phyloP scores from a whole-genome alignment of 2,329 filamentous ascomycete species.

The Cladosporium sp. region DNA sequence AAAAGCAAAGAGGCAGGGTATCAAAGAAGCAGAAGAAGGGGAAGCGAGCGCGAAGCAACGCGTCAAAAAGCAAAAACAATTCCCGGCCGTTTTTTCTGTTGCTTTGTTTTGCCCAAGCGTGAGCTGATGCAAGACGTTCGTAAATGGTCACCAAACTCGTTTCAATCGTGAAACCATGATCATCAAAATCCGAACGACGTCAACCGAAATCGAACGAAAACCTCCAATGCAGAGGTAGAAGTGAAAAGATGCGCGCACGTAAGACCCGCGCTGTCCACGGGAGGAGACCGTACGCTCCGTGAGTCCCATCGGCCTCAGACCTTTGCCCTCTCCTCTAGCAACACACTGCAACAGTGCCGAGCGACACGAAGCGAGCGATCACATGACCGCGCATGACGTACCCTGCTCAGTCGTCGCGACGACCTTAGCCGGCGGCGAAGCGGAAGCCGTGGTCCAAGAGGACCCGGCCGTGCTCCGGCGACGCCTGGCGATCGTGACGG shows the following conservation, averaged over 20 bases:
- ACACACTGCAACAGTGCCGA: slow-evolving; percentile 3
- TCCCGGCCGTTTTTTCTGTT: neutral
- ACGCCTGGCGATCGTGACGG: neutral
- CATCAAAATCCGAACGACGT: too few species aligned
- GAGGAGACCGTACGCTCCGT: slow-evolving; percentile 24
- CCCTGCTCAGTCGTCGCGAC: slow-evolving; percentile 3
- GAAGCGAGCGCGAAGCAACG: neutral
- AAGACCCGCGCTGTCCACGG: slow-evolving; percentile 23
- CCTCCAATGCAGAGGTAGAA: slow-evolving; percentile 1
- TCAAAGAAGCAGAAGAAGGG: neutral
- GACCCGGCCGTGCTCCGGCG: slow-evolving; percentile 4
- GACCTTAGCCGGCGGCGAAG: slow-evolving; percentile 3
- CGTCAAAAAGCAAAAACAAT: neutral
- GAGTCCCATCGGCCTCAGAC: slow-evolving; percentile 14
- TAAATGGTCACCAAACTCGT: too few species aligned
- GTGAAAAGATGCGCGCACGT: slow-evolving; percentile 18
- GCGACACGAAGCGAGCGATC: slow-evolving; percentile 9
- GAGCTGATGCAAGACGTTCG: too few species aligned
- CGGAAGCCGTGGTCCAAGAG: slow-evolving; percentile 5
- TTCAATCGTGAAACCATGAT: too few species aligned
- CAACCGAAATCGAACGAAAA: too few species aligned
- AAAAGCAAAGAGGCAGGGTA: neutral
- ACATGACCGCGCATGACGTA: slow-evolving; percentile 10
- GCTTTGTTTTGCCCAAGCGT: neutral
- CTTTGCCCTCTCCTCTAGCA: neutral